Evolutionary conservation across 2,329 filamentous ascomycete species (phyloP), one percentile per base, ranked within the genome.

Genomic region (Ampelomyces quisqualis): DNA sequence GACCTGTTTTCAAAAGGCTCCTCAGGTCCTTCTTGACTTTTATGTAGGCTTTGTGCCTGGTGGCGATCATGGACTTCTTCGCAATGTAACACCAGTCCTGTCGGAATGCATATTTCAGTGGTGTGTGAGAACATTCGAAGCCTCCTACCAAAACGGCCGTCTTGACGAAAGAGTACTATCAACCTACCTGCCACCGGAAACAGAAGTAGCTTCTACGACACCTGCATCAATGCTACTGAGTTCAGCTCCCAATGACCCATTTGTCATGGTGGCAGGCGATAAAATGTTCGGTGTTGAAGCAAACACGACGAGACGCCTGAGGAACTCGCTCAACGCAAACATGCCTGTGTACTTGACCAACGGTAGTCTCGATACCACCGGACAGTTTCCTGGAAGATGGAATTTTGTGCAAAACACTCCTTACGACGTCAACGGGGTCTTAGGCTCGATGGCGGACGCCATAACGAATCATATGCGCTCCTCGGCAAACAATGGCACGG

Each of bases 11-110:
- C 5, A 11, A 7, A 30, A 48, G 13, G 29, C 32, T 7, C 24
- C 35, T 9, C 11, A 49, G 2, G 37, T 43, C 4, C 45, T 55
- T 11, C 14, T 41, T 2, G 41, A 50, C 26, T 44, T 57, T 14
- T 57, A 55, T 24, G 18, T 55, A n/a, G 47, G 31, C 1, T 57
- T 38, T 22, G 45, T 30, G 4, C 49, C 43, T 13, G 47, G 45
- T 20, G 49, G 45, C 2, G 27, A 36, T n/a, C 13, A 23, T 8
- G 41, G 39, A 3, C 30, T 33, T 5, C 17, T 38, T 10, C 32
- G 31, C 9, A 55, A 55, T 20, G 39, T 31, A 8, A 53, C 54
- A 7, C 47, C 52, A 1, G 39, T 51, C 11, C 11, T 54, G 15
- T 8, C 32, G 1, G 50, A 57, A 32, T 55, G 54, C 21, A n/a